Evolutionary conservation across 257 asterid genomes (phyloP), one percentile per base, ranked within the genome.

Genomic region (Solanum ossicruentum): DNA sequence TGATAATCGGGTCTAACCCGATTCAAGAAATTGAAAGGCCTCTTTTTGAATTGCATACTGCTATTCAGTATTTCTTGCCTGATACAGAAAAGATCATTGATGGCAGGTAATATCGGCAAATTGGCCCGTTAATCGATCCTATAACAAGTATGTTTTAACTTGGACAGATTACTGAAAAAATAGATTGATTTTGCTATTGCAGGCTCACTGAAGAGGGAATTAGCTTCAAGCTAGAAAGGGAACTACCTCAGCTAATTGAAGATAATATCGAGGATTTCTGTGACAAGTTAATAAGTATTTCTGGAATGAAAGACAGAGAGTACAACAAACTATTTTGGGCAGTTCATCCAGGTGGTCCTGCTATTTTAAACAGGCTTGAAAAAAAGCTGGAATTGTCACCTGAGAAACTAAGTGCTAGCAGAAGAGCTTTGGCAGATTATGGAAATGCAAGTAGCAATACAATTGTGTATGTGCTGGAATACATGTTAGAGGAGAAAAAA

Each of bases 321-420:
- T 97, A 87, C 16, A 93, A 95, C 73, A 88, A 89, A 41, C 8
- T 97, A 87, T 97, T 97, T 73, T 97, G 99, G 99, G 99, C 99
- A 7, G 99, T 95, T 52, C 99, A 97, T 80, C 99, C 99, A 0
- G 99, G 99, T 3, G 99, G 99, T 2, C 99, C 99, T 15, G 98
- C 98, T 3, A 95, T 97, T 75, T 71, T 95, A 58, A 94, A 95
- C 86, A 87, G 93, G 90, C 78, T 97, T 84, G 99, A 97, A 85
- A 94, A 95, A 80, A 94, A 83, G 87, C 56, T 95, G 70, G 93
- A 91, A 84, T 91, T 97, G 69, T 63, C 73, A 84, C 98, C 98
- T 0, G 92, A 91, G 10, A 97, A 97, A 32, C 77, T 97, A 88
- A 88, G 60, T 8, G 94, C 99, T 0, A 97, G 99, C 47, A 83